Evolutionary conservation across 2,329 filamentous ascomycete genomes (phyloP), one percentile per base, ranked within the genome.

Genomic region (Colletotrichum sp.): DNA sequence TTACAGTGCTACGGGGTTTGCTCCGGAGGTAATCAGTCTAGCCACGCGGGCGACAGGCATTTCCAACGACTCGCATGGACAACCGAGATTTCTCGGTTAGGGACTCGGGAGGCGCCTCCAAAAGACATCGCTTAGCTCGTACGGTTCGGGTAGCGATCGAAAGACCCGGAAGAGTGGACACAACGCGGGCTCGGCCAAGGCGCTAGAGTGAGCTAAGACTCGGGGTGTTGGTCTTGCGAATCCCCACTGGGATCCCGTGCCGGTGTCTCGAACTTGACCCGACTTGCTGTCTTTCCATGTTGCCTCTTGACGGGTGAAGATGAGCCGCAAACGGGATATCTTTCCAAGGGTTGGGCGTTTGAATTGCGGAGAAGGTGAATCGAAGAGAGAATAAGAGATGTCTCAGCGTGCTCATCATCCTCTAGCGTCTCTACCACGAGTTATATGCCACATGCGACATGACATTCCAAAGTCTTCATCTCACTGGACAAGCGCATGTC

Each of bases 121-220:
- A 33, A 33, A 36, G 55, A 21, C 62, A 72, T 74, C 72, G 72
- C 68, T 74, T 72, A 74, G 18, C 72, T 38, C 72, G 72, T 74
- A 57, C 66, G 18, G 8, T 66, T 74, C 72, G 72, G 33, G 34
- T 72, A 27, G 58, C n/a, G 11, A 16, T 8, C 29, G 27, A 12
- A 33, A 33, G 8, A 13, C 31, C 33, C 66, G 33, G 43, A 13
- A 18, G 3, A 21, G 61, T 34, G 54, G 66, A 33, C 29, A 38
- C 15, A 13, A 15, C 65, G 68, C 68, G 31, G 69, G 34, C n/a
- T 36, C 57, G 47, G 63, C 69, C 72, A 74, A 74, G 63, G 57
- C 72, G 69, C 72, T 74, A 74, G 47, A 72, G 8, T 57, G 59
- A 66, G 72, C 72, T 64, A 72, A 67, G 57, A 67, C 47, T 59